A percentile compares a stretch with the other conserved stretches of the same genome.
These are phyloP conservation scores for Colletotrichum noveboracense DNA, from an alignment of 2,329 filamentous ascomycete species.

Conservation along the genomic window DNA sequence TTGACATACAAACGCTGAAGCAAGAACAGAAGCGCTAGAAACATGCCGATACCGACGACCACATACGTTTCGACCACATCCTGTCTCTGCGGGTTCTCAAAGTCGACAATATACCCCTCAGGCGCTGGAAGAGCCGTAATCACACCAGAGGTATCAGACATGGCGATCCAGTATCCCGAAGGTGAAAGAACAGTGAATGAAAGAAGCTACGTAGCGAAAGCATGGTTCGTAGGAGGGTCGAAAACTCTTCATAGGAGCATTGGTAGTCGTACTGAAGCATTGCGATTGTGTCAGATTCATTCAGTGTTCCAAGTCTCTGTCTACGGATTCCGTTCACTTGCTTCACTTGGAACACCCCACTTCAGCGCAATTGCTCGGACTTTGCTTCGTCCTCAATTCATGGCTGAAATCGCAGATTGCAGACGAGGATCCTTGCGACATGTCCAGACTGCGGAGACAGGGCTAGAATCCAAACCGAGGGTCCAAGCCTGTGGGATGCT, in stretches of 20 bases:
- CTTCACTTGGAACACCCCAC: not conserved
- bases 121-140: constrained; percentile 27
- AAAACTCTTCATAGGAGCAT: not conserved
- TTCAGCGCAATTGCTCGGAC: not conserved
- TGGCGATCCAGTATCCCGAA: not conserved
- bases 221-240: not conserved
- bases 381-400: not conserved
- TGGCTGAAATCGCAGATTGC: not conserved
- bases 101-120: constrained; percentile 31
- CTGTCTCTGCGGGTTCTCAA: constrained; percentile 28
- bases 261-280: not conserved
- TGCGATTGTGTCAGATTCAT: not conserved
- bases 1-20: constrained; percentile 32
- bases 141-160: not conserved
- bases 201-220: not conserved
- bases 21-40: constrained; percentile 26
- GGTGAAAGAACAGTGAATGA: not conserved
- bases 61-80: constrained; percentile 25
- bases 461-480: not conserved
- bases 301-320: not conserved
- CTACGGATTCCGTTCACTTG: not conserved
- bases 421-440: not conserved
- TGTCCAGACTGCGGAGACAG: not conserved
- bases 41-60: constrained; percentile 26
- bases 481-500: not conserved